These are phyloP conservation scores for Penicillium cosmopolitanum DNA, from an alignment of 495 filamentous ascomycete genomes.

Conservation along the genomic window DNA sequence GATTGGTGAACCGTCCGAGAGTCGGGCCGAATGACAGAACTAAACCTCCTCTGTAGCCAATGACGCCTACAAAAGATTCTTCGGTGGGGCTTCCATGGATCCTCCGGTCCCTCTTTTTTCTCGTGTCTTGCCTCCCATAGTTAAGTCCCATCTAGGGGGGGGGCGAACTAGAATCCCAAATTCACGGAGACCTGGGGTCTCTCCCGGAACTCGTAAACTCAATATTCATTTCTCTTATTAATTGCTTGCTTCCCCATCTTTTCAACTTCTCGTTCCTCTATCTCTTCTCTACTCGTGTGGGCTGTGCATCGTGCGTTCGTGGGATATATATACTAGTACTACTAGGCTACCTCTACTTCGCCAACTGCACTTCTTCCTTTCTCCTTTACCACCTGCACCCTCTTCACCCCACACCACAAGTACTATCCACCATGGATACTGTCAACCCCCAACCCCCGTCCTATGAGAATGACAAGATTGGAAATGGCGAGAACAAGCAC, in stretches of 20 bases:
- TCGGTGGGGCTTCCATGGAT: slow-evolving; percentile 27
- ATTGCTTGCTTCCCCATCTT: slow-evolving; percentile 3
- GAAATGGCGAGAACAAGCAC: slow-evolving; percentile 21
- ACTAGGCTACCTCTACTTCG: slow-evolving; percentile 1
- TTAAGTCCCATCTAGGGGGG: neutral
- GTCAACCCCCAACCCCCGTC: slow-evolving; percentile 25
- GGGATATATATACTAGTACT: neutral
- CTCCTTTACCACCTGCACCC: neutral
- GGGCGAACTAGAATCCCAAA: neutral
- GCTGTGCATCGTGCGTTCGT: neutral
- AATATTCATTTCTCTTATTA: slow-evolving; percentile 1
- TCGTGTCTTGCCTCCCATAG: neutral
- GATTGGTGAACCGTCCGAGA: slow-evolving; percentile 20
- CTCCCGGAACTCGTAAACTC: slow-evolving; percentile 2
- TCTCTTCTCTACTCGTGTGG: neutral
- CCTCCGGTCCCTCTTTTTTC: neutral
- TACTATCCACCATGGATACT: slow-evolving; percentile 23
- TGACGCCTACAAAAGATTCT: slow-evolving; percentile 3
- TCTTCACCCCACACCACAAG: neutral
- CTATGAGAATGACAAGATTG: slow-evolving; percentile 30
- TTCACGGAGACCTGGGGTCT: slow-evolving; percentile 3
- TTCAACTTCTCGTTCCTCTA: neutral
- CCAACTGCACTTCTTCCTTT: neutral
- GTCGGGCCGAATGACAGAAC: slow-evolving; percentile 17
- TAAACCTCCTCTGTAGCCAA: slow-evolving; percentile 4